A percentile compares a stretch with the other conserved stretches of the same genome.
Conservation (phyloP, 257 asterid genomes). For the Buddleja alternifolia region DNA sequence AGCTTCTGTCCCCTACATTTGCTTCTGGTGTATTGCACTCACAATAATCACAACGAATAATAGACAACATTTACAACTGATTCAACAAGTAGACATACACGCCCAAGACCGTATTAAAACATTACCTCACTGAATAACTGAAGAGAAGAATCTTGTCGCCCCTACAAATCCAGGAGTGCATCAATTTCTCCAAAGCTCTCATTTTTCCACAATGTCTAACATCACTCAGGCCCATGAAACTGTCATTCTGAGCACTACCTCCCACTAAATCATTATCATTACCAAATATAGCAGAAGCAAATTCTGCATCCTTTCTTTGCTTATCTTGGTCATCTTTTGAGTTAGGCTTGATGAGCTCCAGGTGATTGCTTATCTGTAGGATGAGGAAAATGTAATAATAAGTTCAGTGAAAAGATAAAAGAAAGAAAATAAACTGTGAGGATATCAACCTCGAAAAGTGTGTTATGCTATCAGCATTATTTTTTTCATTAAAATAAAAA, state of each 20-base stretch:
- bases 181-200: constrained; percentile 86
- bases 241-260: constrained; percentile 67
- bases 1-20: not conserved
- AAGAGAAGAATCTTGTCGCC: constrained; percentile 96
- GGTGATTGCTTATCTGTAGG: constrained; percentile 83
- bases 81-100: constrained; percentile 7
- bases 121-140: constrained; percentile 91
- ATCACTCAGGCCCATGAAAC: constrained; percentile 90
- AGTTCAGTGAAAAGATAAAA: constrained; percentile 10
- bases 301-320: constrained; percentile 83
- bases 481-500: not conserved
- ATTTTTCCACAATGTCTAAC: constrained; percentile 91
- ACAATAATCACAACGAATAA: not conserved
- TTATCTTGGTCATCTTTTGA: constrained; percentile 80
- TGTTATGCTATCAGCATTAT: not conserved
- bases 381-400: not conserved
- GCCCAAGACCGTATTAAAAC: too few relatives aligned
- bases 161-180: constrained; percentile 72
- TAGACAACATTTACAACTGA: not conserved
- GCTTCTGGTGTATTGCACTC: not conserved
- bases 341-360: constrained; percentile 96
- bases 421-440: not conserved
- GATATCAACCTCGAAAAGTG: not conserved
- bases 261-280: constrained; percentile 72
- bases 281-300: constrained; percentile 76